Base-by-base conservation (phyloP, 352 stramenopile genomes). In the Globisporangium nagaii region DNA sequence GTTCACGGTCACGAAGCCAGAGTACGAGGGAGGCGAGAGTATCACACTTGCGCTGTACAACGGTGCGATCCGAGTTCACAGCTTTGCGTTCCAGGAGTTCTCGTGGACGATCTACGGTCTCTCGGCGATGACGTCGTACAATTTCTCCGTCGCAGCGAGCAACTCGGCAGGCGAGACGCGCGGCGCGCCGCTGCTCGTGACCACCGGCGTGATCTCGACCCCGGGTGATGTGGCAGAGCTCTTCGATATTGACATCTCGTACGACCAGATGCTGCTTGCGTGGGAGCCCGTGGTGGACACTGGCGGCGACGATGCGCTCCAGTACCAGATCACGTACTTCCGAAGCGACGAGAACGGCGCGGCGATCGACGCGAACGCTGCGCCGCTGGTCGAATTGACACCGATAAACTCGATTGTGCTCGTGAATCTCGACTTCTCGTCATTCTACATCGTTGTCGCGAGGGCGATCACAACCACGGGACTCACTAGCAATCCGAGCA, bases 291-390 rank as follows among this genome's bases (percentile, higher is more conserved):
- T 81, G 22, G 20, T 57, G 17, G 66, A 86, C 51, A 78, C 56
- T 2, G 77, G 77, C 9, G 77, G 77, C 11, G 77, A 88, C 30
- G 7, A 24, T 0, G 17, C n/a, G 12, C 45, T 86, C 10, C 57
- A 64, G 43, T 88, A 84, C 32, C 40, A 74, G 2, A 57, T 85
- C n/a, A 65, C 35, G 3, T 87, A 72, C 17, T 78, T 70, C 19
- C 55, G 61, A 19, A 73, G 60, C 27, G 66, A 53, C 5, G 60
- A 41, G 2, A 62, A 56, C 7, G 62, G 65, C 2, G 32, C 52
- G 4, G 39, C 51, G 5, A 24, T 73, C 1, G 30, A 53, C 10
- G 3, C 24, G 0, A 68, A 10, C 12, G 42, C 6, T 11, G 2
- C 8, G 2, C 42, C 25, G 1, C 8, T 44, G 3, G 25, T 46